Base-by-base conservation (phyloP, 148 eudicot genomes). In the Silene latifolia region DNA sequence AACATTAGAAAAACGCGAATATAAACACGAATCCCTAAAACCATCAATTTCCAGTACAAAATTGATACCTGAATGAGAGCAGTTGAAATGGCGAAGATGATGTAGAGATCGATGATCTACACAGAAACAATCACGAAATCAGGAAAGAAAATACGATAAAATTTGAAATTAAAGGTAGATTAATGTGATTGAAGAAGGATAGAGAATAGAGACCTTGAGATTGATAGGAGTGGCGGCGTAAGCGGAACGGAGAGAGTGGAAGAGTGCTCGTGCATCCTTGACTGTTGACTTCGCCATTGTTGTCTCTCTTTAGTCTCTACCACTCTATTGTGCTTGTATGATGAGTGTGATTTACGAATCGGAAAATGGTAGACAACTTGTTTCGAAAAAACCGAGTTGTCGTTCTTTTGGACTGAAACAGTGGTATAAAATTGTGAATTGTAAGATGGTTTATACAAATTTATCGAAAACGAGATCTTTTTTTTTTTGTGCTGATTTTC, bases 101-200 rank as follows among this genome's bases (percentile, higher is more conserved):
- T 79, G 79, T 93, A 93, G 61, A 89, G 82, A 84, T 93, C 98
- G 71, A 93, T 89, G 85, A 91, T 88, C 98, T 93, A 85, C 57
- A 71, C 69, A 48, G 53, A 53, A 79, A 61, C 0, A 27, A 56
- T 10, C 8, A 56, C 72, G n/a, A 48, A 15, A 8, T 20, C 20
- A 27, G 59, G 1, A 67, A 63, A 46, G 14, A 11, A 8, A 20
- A 56, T 58, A 63, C 25, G 13, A 29, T n/a, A 21, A n/a, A 27
- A 32, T 15, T 32, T 0, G 19, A 51, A 60, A 48, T 42, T 1
- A 39, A 53, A 8, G 9, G n/a, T 15, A 35, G 11, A 51, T 7
- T 15, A 23, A 47, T 13, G 63, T 18, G 24, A n/a, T 13, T 54
- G 69, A 59, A 51, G 20, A 21, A 24, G 17, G 56, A 11, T 12